Evolutionary conservation across 495 filamentous ascomycete species (phyloP), one percentile per base, ranked within the genome.

Genomic region (Penicillium roqueforti): DNA sequence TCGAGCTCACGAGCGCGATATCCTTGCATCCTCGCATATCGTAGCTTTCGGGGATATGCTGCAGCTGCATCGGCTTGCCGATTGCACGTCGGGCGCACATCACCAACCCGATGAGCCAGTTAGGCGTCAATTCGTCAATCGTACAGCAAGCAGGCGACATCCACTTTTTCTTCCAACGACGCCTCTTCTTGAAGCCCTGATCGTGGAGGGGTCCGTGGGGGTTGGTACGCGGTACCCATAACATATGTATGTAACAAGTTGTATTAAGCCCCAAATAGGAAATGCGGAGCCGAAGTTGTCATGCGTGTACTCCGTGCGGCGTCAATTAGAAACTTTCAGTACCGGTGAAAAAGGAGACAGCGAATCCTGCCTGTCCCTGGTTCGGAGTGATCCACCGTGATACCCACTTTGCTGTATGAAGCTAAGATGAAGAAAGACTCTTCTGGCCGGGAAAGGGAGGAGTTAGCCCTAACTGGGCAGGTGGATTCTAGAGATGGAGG

Each of bases 371-470:
- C 3, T 20, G 45, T 47, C 39, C 44, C 50, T 38, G 23, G 26
- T 47, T 46, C 4, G 40, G 41, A 41, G 10, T 23, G 56, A 53
- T 47, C 64, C 64, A 67, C 61, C 46, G 26, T 9, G 19, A 55
- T 47, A 48, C 53, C 61, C 61, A 56, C 54, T 25, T 36, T 14
- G 14, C 47, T 28, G 16, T 19, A 41, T 29, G 18, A 37, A 63
- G 55, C 53, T 64, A 58, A 64, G 55, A 66, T 66, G 46, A 56
- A 58, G 51, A 47, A 47, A 54, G 44, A 36, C 50, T 44, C 40
- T 28, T 52, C 50, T 52, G 50, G 50, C 50, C 50, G 28, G 37
- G 0, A 31, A 20, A 10, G 31, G 32, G 29, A 16, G 13, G 13
- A 50, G 5, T 40, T 37, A 26, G 50, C 52, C 52, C 52, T 54